phyloP scores from a whole-genome alignment of 2,329 filamentous ascomycete species.

The Paraphaeosphaeria minitans region DNA sequence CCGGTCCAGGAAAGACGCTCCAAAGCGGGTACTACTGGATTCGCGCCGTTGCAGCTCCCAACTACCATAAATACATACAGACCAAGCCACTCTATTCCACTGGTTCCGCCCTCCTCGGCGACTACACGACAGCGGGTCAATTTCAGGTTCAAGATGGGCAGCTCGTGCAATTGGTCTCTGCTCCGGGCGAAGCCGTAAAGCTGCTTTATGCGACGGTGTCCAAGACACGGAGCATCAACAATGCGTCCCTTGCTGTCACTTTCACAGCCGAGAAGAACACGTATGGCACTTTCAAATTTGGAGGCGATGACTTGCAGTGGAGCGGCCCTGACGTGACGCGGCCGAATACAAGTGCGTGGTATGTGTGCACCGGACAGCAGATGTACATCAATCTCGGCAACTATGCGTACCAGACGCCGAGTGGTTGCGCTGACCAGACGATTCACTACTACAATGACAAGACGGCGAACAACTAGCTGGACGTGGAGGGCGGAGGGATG shows the following conservation, averaged over 20 bases:
- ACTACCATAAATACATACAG: constrained; percentile 55
- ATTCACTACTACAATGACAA: constrained; percentile 48
- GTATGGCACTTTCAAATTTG: constrained; percentile 62
- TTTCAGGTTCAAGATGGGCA: constrained; percentile 63
- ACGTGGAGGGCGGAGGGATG: no score
- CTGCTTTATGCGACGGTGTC: constrained; percentile 41
- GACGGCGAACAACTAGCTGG: constrained; percentile 34
- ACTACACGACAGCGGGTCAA: constrained; percentile 61
- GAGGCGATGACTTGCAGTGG: constrained; percentile 65
- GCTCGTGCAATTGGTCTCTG: constrained; percentile 60
- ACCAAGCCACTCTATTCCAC: constrained; percentile 45
- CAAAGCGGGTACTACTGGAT: constrained; percentile 62
- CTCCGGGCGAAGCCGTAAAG: constrained; percentile 53
- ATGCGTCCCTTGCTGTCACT: constrained; percentile 54
- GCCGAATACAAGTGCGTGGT: constrained; percentile 64
- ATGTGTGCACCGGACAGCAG: constrained; percentile 59
- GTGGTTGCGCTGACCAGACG: constrained; percentile 64
- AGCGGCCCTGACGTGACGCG: constrained; percentile 53
- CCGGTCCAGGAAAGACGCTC: constrained; percentile 53
- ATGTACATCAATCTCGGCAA: constrained; percentile 65
- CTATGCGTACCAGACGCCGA: constrained; percentile 63
- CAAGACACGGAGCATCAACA: constrained; percentile 35
- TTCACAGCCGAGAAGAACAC: constrained; percentile 59
- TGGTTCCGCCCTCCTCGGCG: constrained; percentile 58
- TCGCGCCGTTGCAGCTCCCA: constrained; percentile 61